These are phyloP conservation scores for Suillus variegatus DNA, from an alignment of 768 basidiomycete genomes.

Conservation along the genomic window DNA sequence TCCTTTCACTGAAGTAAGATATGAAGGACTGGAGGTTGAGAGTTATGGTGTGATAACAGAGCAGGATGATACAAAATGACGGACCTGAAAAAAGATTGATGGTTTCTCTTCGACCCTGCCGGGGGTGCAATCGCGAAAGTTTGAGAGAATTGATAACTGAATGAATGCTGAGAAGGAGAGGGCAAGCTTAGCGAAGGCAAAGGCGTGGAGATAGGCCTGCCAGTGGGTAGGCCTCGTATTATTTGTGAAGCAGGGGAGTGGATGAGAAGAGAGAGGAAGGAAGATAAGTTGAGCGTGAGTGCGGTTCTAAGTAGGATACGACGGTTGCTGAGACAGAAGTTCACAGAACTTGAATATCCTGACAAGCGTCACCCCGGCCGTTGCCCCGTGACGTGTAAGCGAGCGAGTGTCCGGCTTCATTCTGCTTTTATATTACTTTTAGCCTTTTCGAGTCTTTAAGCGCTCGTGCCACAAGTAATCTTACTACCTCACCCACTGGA, in stretches of 20 bases:
- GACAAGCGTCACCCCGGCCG: not conserved
- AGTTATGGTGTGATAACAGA: constrained; percentile 2
- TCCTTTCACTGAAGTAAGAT: constrained; percentile 12
- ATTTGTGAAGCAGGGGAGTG: not conserved
- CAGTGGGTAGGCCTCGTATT: not conserved
- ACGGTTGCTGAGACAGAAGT: constrained; percentile 4
- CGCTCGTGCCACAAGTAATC: not conserved
- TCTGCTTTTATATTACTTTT: not conserved
- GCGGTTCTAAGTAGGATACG: constrained; percentile 6
- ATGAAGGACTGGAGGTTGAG: constrained; percentile 7
- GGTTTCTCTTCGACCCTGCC: not conserved
- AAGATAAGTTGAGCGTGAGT: not conserved
- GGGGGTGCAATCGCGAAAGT: not conserved
- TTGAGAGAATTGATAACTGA: not conserved
- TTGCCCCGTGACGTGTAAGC: constrained; percentile 8
- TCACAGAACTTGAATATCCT: constrained; percentile 7
- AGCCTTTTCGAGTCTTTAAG: not conserved
- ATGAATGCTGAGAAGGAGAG: not conserved
- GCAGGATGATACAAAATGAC: not conserved
- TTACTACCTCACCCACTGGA: not conserved
- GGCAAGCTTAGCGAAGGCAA: not conserved
- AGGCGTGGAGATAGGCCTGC: not conserved
- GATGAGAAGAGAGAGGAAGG: constrained; percentile 8
- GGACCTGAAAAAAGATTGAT: not conserved
- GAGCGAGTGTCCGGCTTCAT: constrained; percentile 3